phyloP scores from a whole-genome alignment of 768 basidiomycete species.

The Asterophora lycoperdoides region DNA sequence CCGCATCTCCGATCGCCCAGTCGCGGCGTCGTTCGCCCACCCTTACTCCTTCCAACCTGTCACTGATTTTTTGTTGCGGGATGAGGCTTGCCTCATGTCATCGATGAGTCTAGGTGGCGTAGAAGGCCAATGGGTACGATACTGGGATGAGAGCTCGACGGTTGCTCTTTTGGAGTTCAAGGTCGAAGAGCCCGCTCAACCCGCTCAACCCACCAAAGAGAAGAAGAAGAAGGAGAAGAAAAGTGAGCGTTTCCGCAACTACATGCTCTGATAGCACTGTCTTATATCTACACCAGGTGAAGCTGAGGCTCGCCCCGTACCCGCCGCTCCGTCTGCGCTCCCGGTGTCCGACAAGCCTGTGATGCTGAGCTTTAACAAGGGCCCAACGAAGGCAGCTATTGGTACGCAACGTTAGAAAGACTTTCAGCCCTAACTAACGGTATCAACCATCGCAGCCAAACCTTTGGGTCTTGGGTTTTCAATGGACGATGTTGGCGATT shows the following conservation, averaged over 20 bases:
- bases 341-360: slow-evolving; percentile 81
- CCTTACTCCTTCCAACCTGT: slow-evolving; percentile 85
- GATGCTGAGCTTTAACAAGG: slow-evolving; percentile 69
- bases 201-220: slow-evolving; percentile 32
- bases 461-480: slow-evolving; percentile 61
- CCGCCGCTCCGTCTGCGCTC: slow-evolving; percentile 56
- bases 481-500: slow-evolving; percentile 51
- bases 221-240: slow-evolving; percentile 66
- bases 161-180: slow-evolving; percentile 75
- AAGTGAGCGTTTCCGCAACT: slow-evolving; percentile 36
- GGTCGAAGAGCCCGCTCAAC: slow-evolving; percentile 55
- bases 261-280: background rate
- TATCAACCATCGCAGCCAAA: slow-evolving; percentile 24
- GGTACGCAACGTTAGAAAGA: slow-evolving; percentile 15
- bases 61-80: slow-evolving; percentile 66
- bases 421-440: background rate
- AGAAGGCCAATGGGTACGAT: slow-evolving; percentile 73
- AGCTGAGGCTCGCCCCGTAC: slow-evolving; percentile 31
- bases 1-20: slow-evolving; percentile 82
- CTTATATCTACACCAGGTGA: slow-evolving; percentile 5
- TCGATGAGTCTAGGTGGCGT: slow-evolving; percentile 66
- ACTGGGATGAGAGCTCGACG: slow-evolving; percentile 89
- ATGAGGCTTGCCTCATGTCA: slow-evolving; percentile 71
- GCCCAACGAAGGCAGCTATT: slow-evolving; percentile 29
- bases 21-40: slow-evolving; percentile 91